Percentiles rank a stretch among this genome's conserved stretches.
Conservation (phyloP, 768 basidiomycete genomes). For the Russula dissimulans region DNA sequence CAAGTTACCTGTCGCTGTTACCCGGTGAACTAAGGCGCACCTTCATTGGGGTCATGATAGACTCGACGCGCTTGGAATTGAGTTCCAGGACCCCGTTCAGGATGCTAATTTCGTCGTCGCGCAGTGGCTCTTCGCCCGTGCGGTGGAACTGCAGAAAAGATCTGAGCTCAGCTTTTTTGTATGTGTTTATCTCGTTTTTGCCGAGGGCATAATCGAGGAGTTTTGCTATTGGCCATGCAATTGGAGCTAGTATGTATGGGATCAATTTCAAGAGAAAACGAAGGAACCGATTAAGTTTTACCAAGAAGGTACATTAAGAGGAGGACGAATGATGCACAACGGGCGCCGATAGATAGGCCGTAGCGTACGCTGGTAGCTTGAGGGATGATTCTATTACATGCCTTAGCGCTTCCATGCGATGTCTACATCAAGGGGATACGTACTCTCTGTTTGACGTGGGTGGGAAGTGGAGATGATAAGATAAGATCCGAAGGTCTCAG, state of each 20-base stretch:
- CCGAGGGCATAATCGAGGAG: conserved; percentile 80
- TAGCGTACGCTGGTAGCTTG: conserved; percentile 68
- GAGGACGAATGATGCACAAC: conserved; percentile 42
- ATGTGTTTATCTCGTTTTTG: conserved; percentile 57
- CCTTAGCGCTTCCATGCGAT: background rate
- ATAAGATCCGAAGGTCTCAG: background rate
- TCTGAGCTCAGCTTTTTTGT: conserved; percentile 62
- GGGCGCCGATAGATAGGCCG: conserved; percentile 47
- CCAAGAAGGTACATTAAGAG: conserved; percentile 42
- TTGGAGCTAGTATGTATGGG: conserved; percentile 30
- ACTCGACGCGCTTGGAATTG: conserved; percentile 55
- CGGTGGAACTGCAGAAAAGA: conserved; percentile 72
- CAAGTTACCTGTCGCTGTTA: background rate
- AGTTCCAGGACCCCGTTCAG: conserved; percentile 73
- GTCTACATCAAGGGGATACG: background rate
- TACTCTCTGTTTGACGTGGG: conserved; percentile 1
- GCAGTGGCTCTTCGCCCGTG: conserved; percentile 63
- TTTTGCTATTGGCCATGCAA: conserved; percentile 53
- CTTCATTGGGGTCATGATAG: conserved; percentile 50
- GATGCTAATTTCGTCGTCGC: conserved; percentile 77
- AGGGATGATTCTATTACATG: conserved; percentile 42
- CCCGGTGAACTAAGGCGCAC: conserved; percentile 21
- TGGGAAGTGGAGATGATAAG: background rate
- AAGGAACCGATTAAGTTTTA: conserved; percentile 19
- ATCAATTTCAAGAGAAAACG: background rate